Evolutionary conservation across 192 early-diverging fungal species (phyloP).

Genomic region (Gigaspora rosea): DNA sequence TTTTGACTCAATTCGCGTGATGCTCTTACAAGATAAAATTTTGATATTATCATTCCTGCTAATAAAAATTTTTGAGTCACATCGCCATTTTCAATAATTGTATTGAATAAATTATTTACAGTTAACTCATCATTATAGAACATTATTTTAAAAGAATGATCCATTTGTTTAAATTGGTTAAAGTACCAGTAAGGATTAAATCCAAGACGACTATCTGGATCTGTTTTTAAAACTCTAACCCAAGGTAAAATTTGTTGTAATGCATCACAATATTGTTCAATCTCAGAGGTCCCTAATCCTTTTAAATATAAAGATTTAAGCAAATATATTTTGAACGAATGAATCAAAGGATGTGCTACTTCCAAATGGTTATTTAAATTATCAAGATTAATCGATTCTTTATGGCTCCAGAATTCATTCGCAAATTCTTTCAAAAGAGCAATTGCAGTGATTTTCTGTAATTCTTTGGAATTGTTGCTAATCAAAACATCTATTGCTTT

Average conservation of each 20-base stretch:
- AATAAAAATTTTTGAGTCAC: background rate
- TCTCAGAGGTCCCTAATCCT: conserved; percentile 13
- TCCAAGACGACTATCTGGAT: background rate
- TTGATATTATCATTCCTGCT: conserved; percentile 17
- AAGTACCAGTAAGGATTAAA: conserved; percentile 31
- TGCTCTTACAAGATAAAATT: conserved; percentile 16
- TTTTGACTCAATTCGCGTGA: conserved; percentile 7
- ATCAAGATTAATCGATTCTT: background rate
- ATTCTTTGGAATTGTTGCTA: background rate
- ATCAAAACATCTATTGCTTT: conserved; percentile 2
- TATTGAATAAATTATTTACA: background rate
- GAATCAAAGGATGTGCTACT: conserved; percentile 11
- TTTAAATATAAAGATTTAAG: conserved; percentile 6
- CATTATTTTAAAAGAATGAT: background rate
- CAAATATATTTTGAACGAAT: conserved; percentile 31
- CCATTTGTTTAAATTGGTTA: background rate
- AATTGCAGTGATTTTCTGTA: conserved; percentile 28
- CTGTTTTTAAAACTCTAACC: background rate
- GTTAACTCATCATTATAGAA: background rate
- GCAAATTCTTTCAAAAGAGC: conserved; percentile 32
- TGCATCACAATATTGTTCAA: conserved; percentile 23
- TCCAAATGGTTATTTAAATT: background rate
- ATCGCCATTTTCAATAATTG: background rate
- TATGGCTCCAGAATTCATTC: conserved; percentile 1
- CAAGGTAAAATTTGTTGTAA: conserved; percentile 20